These are phyloP conservation scores for Globisporangium echinulatum DNA, from an alignment of 352 stramenopile genomes.

Conservation along the genomic window DNA sequence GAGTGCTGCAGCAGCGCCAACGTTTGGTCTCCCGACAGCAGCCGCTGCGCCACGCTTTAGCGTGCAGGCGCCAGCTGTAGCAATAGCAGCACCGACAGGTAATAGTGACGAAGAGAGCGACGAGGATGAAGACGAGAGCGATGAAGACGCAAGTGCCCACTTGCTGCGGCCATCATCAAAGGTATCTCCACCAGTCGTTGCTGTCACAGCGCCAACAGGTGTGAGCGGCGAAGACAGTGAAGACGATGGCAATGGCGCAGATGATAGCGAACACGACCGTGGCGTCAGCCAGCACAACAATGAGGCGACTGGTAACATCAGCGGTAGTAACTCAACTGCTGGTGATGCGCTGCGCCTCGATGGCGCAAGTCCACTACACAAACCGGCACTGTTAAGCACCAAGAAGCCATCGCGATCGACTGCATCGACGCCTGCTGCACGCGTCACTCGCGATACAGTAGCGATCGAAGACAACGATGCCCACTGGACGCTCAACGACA, in stretches of 20 bases:
- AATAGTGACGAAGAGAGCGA: slow-evolving; percentile 28
- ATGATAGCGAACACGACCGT: slow-evolving; percentile 1
- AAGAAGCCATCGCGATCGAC: not conserved
- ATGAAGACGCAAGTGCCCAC: slow-evolving; percentile 1
- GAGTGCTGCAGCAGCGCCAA: slow-evolving; percentile 3
- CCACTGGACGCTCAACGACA: slow-evolving; percentile 30
- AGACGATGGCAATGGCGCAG: slow-evolving; percentile 3
- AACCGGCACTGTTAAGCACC: not conserved
- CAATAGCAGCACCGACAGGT: slow-evolving; percentile 5
- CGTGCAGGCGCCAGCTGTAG: slow-evolving; percentile 10
- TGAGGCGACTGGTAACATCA: not conserved
- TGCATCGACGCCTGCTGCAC: not conserved
- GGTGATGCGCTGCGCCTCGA: not conserved
- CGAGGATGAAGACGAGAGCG: slow-evolving; percentile 17
- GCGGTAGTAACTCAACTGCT: too few relatives aligned
- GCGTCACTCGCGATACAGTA: too few relatives aligned
- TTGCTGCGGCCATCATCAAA: not conserved
- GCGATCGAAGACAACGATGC: slow-evolving; percentile 13
- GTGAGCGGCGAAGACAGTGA: slow-evolving; percentile 19
- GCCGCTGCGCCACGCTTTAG: slow-evolving; percentile 12
- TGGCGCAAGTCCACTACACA: not conserved
- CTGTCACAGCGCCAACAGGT: slow-evolving; percentile 6
- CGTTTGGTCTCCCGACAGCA: not conserved
- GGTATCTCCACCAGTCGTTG: not conserved
- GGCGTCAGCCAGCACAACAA: not conserved